phyloP scores from a whole-genome alignment of 306 rosid genomes.

The Lagenaria siceraria region DNA sequence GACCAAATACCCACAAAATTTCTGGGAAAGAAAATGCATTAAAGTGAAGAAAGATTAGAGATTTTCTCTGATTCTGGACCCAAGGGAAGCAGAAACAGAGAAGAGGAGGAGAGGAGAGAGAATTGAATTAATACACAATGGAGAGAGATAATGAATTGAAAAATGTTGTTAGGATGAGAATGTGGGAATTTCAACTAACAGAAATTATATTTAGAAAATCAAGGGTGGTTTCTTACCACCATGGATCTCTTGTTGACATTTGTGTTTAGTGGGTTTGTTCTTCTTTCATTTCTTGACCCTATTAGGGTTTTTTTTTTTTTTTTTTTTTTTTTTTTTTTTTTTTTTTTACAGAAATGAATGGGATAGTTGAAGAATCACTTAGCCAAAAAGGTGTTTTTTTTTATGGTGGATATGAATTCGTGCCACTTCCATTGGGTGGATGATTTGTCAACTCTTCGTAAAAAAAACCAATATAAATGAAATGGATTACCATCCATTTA shows the following conservation, averaged over 20 bases:
- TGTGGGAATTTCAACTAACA: constrained; percentile 3
- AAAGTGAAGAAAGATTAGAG: not conserved
- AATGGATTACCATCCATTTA: not conserved
- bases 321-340: not conserved
- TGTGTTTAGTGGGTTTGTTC: constrained; percentile 5
- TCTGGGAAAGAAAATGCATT: not conserved
- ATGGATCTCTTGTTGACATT: not conserved
- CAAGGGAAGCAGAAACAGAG: not conserved
- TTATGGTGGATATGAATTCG: not conserved
- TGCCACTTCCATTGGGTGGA: not conserved
- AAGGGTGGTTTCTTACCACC: not conserved
- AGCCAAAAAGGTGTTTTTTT: not conserved
- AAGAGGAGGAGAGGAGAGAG: not conserved
- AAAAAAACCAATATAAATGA: not conserved
- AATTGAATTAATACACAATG: not conserved
- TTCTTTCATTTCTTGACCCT: not conserved
- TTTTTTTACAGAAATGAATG: not conserved
- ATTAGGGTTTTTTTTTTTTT: not conserved
- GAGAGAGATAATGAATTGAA: not conserved
- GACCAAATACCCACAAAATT: constrained; percentile 10
- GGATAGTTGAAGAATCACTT: not conserved
- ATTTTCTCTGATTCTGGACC: not conserved
- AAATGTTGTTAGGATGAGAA: constrained; percentile 1
- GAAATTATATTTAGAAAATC: not conserved
- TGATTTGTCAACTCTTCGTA: not conserved